Conservation (phyloP, 2,329 filamentous ascomycete genomes). For the Cladosporium sp. region DNA sequence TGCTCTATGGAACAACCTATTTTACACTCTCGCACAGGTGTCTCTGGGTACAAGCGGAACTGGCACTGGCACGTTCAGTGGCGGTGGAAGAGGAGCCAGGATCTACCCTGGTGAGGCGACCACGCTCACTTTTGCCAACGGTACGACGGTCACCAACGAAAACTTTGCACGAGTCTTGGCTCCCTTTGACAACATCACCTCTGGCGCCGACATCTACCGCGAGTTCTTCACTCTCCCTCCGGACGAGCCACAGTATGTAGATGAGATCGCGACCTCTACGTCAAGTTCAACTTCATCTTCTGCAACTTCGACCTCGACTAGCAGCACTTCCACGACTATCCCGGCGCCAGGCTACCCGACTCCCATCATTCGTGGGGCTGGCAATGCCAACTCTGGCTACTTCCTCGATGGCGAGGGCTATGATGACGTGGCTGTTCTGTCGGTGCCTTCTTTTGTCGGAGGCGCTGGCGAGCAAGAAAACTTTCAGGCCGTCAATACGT, state of each 20-base stretch:
- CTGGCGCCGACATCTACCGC: conserved; percentile 37
- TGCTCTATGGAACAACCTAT: conserved; percentile 49
- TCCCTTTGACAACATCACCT: conserved; percentile 36
- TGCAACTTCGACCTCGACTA: conserved; percentile 13
- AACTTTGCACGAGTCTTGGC: conserved; percentile 41
- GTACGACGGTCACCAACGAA: conserved; percentile 33
- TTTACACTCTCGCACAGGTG: conserved; percentile 41
- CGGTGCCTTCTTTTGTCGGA: conserved; percentile 38
- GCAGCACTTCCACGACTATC: conserved; percentile 18
- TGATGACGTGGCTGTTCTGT: conserved; percentile 41
- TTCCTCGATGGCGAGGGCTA: conserved; percentile 40
- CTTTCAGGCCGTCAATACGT: conserved; percentile 38
- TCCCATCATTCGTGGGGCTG: conserved; percentile 33
- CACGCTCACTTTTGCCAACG: conserved; percentile 41
- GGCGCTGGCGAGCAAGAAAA: conserved; percentile 23
- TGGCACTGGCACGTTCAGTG: conserved; percentile 40
- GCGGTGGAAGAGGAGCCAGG: conserved; percentile 37
- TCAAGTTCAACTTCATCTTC: conserved; percentile 11
- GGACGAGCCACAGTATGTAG: conserved; percentile 19
- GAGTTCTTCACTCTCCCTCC: conserved; percentile 25
- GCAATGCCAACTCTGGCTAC: conserved; percentile 43
- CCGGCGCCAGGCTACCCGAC: conserved; percentile 39
- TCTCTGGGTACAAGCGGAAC: conserved; percentile 35
- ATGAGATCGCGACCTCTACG: conserved; percentile 16
- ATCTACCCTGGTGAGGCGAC: conserved; percentile 40